Base-by-base conservation (phyloP, 768 basidiomycete genomes). In the Podaxis rugospora region DNA sequence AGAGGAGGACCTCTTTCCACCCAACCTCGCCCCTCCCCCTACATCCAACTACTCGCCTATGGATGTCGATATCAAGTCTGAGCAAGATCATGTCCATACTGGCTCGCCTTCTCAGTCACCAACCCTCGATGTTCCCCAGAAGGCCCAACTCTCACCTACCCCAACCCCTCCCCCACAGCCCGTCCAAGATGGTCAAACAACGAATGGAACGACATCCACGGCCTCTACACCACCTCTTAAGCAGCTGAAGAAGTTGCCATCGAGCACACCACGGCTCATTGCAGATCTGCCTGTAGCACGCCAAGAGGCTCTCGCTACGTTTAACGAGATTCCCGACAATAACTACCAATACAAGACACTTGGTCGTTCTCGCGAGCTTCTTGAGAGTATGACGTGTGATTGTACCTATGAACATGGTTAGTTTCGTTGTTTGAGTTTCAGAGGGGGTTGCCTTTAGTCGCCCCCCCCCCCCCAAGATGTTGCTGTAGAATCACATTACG, bases 321-420 rank as follows among this genome's bases (percentile, higher is more conserved):
- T 96, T 71, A 76, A 73, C 64, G 84, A 91, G 74, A 86, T 98
- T 68, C 66, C 74, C 63, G 82, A 77, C 69, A 96, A 94, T 72
- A 87, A 86, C 67, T 97, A 97, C 72, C 93, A 96, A 78, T 87
- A 88, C 74, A 88, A 86, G 71, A 82, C 87, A 32, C 76, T 98
- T 58, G 96, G 96, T n/a, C 83, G 85, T 67, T 92, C 91, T 56
- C 86, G 89, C 69, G 93, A 96, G 76, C 82, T 87, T 57, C 82
- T 90, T 68, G 97, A 98, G 78, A 90, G 92, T 74, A 93, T 95
- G 89, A 85, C 88, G 23, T 99, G 97, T 78, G 97, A 99, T 71
- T 99, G 97, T 75, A 76, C 75, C 62, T 96, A 85, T 72, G 85
- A 89, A 61, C 83, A 82, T 71, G 87, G 93, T 96, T 72, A 80